Base-by-base conservation (phyloP, 371 early-diverging fungal genomes). In the Syncephalastrum racemosum region DNA sequence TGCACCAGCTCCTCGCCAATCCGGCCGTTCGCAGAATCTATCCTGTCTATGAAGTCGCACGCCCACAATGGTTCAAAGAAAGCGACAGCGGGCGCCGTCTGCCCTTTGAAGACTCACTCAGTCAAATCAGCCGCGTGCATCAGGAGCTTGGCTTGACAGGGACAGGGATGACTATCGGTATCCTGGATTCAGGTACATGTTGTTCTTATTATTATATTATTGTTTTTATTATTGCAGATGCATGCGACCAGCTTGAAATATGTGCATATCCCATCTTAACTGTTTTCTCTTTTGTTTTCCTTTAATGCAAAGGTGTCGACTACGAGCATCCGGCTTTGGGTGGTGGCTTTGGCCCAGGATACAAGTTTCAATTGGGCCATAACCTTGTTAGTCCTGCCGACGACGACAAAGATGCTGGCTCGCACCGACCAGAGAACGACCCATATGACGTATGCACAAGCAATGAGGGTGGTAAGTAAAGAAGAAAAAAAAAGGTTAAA, bases 301-400 rank as follows among this genome's bases (percentile, higher is more conserved):
- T 31, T 31, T 8, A 10, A 31, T 31, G 12, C 12, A n/a, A 56
- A 48, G 82, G 89, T 8, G 63, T 81, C 18, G 77, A 81, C 44
- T 81, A 74, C 61, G 62, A 61, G 46, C 89, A 89, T 50, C 85
- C 86, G 4, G 86, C 85, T 1, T 59, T 89, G 18, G 86, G 85
- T 15, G 83, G 83, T 5, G 73, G 86, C 44, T 83, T 84, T 51
- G 88, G 88, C 1, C 57, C 60, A 13, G 76, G 77, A 5, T 80
- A 60, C 70, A 81, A 77, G 57, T 71, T 85, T 46, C 67, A 56
- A 14, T 25, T 58, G 12, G 75, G 75, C 4, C 42, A 63, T 39
- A 63, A 75, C 24, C 50, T 75, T 0, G 67, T 73, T 1, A 53
- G 63, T 27, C 54, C 66, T 16, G 16, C 48, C 5, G 54, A 50